Evolutionary conservation across 2,329 filamentous ascomycete species (phyloP).

Genomic region (Colletotrichum trifolii): DNA sequence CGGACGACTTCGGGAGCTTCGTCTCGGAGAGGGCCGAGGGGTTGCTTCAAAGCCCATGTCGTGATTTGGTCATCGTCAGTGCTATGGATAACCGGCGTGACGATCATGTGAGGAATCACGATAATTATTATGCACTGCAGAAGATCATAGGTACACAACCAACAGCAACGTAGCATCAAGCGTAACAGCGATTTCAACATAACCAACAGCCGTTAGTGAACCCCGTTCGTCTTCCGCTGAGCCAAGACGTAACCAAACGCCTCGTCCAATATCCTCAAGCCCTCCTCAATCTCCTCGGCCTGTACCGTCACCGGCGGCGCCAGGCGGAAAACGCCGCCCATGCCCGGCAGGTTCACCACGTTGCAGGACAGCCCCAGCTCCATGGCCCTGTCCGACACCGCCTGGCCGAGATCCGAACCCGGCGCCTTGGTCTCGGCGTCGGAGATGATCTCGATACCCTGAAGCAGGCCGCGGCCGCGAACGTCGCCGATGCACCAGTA

Average conservation of each 20-base stretch:
- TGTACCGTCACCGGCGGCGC: constrained; percentile 63
- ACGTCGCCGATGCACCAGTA: constrained; percentile 66
- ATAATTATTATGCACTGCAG: too few relatives aligned
- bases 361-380: constrained; percentile 61
- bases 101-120: too few relatives aligned
- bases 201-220: too few relatives aligned
- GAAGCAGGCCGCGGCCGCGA: constrained; percentile 61
- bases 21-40: too few relatives aligned
- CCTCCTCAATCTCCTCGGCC: constrained; percentile 55
- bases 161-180: not conserved
- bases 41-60: too few relatives aligned
- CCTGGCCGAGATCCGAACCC: constrained; percentile 54
- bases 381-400: constrained; percentile 55
- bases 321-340: constrained; percentile 62
- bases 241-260: constrained; percentile 48
- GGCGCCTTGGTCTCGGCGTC: constrained; percentile 55
- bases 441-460: constrained; percentile 61
- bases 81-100: too few relatives aligned
- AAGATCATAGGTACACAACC: too few relatives aligned
- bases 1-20: too few relatives aligned
- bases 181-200: not conserved
- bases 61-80: too few relatives aligned
- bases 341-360: constrained; percentile 57
- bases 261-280: constrained; percentile 60
- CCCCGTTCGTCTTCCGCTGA: not conserved